Percentiles rank a stretch among this genome's conserved stretches.
Evolutionary conservation across 768 basidiomycete genomes (phyloP).

Genomic region (Mycena venus): DNA sequence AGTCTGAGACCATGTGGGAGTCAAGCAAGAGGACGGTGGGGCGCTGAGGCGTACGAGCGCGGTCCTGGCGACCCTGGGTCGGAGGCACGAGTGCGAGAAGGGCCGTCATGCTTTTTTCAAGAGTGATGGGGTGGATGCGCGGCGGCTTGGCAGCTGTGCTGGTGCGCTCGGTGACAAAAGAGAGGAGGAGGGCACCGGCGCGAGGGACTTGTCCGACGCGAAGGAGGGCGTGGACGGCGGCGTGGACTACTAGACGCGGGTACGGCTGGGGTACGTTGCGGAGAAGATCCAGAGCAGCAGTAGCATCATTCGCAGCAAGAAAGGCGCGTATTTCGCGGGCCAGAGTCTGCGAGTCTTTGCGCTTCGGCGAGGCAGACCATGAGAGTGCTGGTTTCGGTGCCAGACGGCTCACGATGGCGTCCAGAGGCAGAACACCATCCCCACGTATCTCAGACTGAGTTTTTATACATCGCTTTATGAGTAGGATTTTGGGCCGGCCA

Average conservation of each 20-base stretch:
- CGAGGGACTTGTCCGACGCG: background rate
- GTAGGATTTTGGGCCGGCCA: too few species aligned
- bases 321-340: constrained; percentile 10
- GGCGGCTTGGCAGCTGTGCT: background rate
- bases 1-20: background rate
- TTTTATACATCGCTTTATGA: too few species aligned
- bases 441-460: too few species aligned
- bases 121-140: constrained; percentile 10
- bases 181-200: background rate
- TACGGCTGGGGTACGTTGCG: background rate
- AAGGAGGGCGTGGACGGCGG: constrained; percentile 22
- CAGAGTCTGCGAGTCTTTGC: background rate
- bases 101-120: background rate
- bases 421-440: constrained; percentile 6
- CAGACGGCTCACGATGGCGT: background rate
- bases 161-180: background rate
- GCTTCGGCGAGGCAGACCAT: background rate
- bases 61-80: constrained; percentile 6
- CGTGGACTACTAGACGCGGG: constrained; percentile 14
- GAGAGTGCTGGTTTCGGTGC: too few species aligned
- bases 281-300: background rate
- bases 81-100: constrained; percentile 1
- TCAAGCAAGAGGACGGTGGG: background rate
- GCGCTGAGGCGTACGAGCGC: background rate
- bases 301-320: background rate